Base-by-base conservation (phyloP, 345 rosid genomes). In the Durio zibethinus region DNA sequence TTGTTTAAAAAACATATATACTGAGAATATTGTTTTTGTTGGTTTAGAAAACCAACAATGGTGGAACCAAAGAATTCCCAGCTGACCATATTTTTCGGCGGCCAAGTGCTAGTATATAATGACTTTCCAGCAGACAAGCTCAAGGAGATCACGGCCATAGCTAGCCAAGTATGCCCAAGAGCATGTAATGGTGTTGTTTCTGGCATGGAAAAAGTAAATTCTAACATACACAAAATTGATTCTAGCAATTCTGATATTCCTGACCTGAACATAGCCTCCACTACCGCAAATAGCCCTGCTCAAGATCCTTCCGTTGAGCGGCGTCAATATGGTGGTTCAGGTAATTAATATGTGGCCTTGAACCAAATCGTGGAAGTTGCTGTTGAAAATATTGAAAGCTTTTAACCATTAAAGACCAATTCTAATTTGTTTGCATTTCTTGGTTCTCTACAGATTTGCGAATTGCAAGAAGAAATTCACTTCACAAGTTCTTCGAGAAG, bases 401-500 rank as follows among this genome's bases (percentile, higher is more conserved):
- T 75, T 60, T 9, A 7, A 52, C 0, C 20, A 1, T 20, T 36
- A 61, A 4, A n/a, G 29, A 47, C 35, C 7, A 4, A 33, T 15
- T 40, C 65, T 54, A 16, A 73, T 2, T 20, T 75, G 72, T 45
- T 78, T 59, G 52, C 8, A 7, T 47, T 35, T 12, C 11, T 12
- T 70, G 25, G 23, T 47, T 64, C 76, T 60, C 5, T 38, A 21
- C 82, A 73, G 90, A 76, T 69, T 67, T 84, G 52, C 85, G 85
- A n/a, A 85, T 87, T 20, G 88, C 87, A 29, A 82, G 90, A 72
- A 87, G 84, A 80, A 90, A 90, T 52, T 91, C 97, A 14, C 93
- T 93, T 40, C 88, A 84, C 73, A 84, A 90, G 42, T 93, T 93
- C 86, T 82, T 93, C 36, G 86, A 87, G 57, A 91, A 91, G 86